A percentile compares a stretch with the other conserved stretches of the same genome.
Conservation (phyloP, 2,329 filamentous ascomycete genomes). For the Nemania sp. region DNA sequence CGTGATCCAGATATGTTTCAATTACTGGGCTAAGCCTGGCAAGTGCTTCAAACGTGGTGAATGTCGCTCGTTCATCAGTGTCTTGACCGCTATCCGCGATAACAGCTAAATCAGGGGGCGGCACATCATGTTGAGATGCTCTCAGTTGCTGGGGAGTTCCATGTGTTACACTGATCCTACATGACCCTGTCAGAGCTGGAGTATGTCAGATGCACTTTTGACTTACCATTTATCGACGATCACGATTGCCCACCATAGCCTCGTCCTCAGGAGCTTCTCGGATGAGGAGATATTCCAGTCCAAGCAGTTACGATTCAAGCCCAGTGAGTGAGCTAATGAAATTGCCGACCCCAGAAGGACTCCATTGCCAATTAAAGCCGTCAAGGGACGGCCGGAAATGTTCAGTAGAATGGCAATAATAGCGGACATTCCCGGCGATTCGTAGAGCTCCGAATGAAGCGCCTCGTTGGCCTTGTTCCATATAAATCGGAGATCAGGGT, state of each 20-base stretch:
- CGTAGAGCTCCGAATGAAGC: conserved; percentile 62
- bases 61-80: neutral
- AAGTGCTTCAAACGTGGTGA: neutral
- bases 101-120: conserved; percentile 40
- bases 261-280: conserved; percentile 57
- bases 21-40: neutral
- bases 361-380: conserved; percentile 62
- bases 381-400: conserved; percentile 62
- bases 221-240: conserved; percentile 60
- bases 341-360: conserved; percentile 55
- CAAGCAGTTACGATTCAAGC: conserved; percentile 57
- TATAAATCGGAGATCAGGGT: conserved; percentile 62
- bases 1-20: neutral
- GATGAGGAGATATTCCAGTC: conserved; percentile 56
- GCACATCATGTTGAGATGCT: conserved; percentile 53
- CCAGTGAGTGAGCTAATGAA: conserved; percentile 57
- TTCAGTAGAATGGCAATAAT: conserved; percentile 63
- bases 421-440: conserved; percentile 62
- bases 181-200: neutral
- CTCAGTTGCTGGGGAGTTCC: conserved; percentile 57
- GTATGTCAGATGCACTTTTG: neutral
- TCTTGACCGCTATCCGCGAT: neutral
- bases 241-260: conserved; percentile 61
- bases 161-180: conserved; percentile 56
- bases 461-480: conserved; percentile 66